phyloP scores from a whole-genome alignment of 2,329 filamentous ascomycete genomes.

The Ophiognomonia clavigignenti-juglandacearum region DNA sequence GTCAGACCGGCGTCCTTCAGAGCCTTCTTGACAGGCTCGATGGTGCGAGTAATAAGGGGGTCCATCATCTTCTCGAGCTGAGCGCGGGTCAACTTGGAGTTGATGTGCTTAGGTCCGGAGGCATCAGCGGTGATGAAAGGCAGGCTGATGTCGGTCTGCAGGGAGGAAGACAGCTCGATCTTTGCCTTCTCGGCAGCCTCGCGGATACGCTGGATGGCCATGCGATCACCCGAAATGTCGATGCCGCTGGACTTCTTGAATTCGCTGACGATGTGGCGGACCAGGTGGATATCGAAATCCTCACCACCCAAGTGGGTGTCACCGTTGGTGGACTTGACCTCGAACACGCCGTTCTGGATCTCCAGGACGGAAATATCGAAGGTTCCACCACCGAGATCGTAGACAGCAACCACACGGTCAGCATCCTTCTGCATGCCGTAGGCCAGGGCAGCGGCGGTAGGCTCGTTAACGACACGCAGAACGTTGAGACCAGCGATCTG shows the following conservation, averaged over 20 bases:
- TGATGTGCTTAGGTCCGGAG: slow-evolving; percentile 97
- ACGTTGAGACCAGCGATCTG: slow-evolving; percentile 95
- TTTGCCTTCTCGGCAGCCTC: slow-evolving; percentile 99
- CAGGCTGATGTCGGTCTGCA: slow-evolving; percentile 96
- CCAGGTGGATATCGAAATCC: slow-evolving; percentile 93
- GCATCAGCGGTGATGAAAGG: slow-evolving; percentile 97
- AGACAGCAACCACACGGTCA: slow-evolving; percentile 87
- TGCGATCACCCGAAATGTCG: slow-evolving; percentile 86
- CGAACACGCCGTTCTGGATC: slow-evolving; percentile 96
- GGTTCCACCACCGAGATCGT: slow-evolving; percentile 96
- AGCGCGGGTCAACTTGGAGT: slow-evolving; percentile 85
- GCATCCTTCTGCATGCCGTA: slow-evolving; percentile 95
- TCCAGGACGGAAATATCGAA: slow-evolving; percentile 98
- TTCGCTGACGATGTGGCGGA: slow-evolving; percentile 86
- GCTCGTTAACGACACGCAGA: slow-evolving; percentile 96
- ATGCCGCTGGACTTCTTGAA: slow-evolving; percentile 96
- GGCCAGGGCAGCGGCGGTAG: slow-evolving; percentile 89
- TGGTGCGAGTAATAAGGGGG: slow-evolving; percentile 77
- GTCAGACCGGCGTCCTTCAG: slow-evolving; percentile 91
- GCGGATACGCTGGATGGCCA: slow-evolving; percentile 98
- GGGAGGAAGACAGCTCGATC: slow-evolving; percentile 93
- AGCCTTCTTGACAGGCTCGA: slow-evolving; percentile 93
- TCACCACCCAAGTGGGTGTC: slow-evolving; percentile 98
- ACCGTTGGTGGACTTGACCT: slow-evolving; percentile 99
- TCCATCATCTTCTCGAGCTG: slow-evolving; percentile 93